phyloP scores from a whole-genome alignment of 768 basidiomycete species.

The Mycena rosella region DNA sequence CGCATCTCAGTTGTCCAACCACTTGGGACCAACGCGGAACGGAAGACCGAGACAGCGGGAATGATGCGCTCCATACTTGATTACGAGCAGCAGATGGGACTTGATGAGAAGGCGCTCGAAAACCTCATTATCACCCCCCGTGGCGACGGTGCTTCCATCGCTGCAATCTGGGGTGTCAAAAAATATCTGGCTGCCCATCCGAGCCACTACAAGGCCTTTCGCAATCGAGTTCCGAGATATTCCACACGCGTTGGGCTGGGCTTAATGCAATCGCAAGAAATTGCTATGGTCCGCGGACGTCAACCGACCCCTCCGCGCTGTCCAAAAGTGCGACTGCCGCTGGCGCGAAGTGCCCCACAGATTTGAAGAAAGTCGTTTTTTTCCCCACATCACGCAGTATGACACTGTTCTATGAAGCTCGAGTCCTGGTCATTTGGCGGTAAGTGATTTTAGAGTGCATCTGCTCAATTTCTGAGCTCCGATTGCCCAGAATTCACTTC shows the following conservation, averaged over 20 bases:
- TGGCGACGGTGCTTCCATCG: slow-evolving; percentile 39
- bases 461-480: neutral
- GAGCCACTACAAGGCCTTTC: slow-evolving; percentile 37
- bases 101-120: slow-evolving; percentile 33
- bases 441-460: neutral
- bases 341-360: slow-evolving; percentile 35
- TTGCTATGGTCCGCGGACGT: slow-evolving; percentile 36
- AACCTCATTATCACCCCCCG: slow-evolving; percentile 32
- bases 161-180: slow-evolving; percentile 35
- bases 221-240: slow-evolving; percentile 38
- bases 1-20: slow-evolving; percentile 39
- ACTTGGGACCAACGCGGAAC: slow-evolving; percentile 41
- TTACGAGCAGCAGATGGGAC: slow-evolving; percentile 37
- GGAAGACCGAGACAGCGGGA: slow-evolving; percentile 39
- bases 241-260: slow-evolving; percentile 38
- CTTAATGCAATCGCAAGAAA: slow-evolving; percentile 38
- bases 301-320: slow-evolving; percentile 37
- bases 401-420: slow-evolving; percentile 39
- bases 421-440: slow-evolving; percentile 25
- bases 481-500: neutral
- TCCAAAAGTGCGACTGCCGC: slow-evolving; percentile 35
- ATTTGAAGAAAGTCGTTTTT: slow-evolving; percentile 42
- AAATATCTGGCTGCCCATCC: slow-evolving; percentile 36
- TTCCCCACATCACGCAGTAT: slow-evolving; percentile 41
- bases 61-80: slow-evolving; percentile 38